A percentile compares a stretch with the other conserved stretches of the same genome.
These are phyloP conservation scores for Leishmania braziliensis DNA, from an alignment of 208 protist species.

Conservation along the genomic window DNA sequence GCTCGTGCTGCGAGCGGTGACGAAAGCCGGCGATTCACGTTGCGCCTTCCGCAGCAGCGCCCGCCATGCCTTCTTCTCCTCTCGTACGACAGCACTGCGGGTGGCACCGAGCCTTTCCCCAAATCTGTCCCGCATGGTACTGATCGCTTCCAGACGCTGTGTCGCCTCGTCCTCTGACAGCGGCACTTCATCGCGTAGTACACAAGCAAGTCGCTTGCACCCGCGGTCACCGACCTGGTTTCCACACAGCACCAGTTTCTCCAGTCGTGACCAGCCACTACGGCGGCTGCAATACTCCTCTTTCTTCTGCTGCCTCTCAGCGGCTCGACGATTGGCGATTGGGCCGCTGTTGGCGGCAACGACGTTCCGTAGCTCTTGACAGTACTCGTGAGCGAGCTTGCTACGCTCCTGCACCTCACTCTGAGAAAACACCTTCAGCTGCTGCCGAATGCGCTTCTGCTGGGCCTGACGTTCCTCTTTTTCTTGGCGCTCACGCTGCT, in stretches of 20 bases:
- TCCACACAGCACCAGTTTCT: slow-evolving; percentile 61
- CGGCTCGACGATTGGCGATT: slow-evolving; percentile 6
- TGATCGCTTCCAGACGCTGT: slow-evolving; percentile 42
- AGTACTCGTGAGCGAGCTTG: slow-evolving; percentile 5
- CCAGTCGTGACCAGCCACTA: slow-evolving; percentile 81
- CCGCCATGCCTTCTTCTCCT: slow-evolving; percentile 37
- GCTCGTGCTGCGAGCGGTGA: neutral
- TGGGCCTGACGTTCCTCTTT: slow-evolving; percentile 2
- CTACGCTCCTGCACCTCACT: slow-evolving; percentile 12
- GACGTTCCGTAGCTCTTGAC: neutral
- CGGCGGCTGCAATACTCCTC: slow-evolving; percentile 64
- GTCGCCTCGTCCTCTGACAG: slow-evolving; percentile 67
- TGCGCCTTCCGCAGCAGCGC: slow-evolving; percentile 24
- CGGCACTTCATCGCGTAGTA: slow-evolving; percentile 61
- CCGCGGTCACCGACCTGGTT: slow-evolving; percentile 74
- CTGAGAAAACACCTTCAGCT: slow-evolving; percentile 7
- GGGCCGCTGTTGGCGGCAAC: slow-evolving; percentile 9
- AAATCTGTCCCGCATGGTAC: slow-evolving; percentile 28
- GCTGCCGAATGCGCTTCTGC: slow-evolving; percentile 10
- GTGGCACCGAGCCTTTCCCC: slow-evolving; percentile 27
- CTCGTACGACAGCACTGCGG: slow-evolving; percentile 17
- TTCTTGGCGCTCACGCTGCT: slow-evolving; percentile 8
- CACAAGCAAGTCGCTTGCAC: slow-evolving; percentile 36
- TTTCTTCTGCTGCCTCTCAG: slow-evolving; percentile 50
- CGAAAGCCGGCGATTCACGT: neutral